Evolutionary conservation across 129 eudicot genomes (phyloP), one percentile per base, ranked within the genome.

Genomic region (Chrysanthemum makinoi): DNA sequence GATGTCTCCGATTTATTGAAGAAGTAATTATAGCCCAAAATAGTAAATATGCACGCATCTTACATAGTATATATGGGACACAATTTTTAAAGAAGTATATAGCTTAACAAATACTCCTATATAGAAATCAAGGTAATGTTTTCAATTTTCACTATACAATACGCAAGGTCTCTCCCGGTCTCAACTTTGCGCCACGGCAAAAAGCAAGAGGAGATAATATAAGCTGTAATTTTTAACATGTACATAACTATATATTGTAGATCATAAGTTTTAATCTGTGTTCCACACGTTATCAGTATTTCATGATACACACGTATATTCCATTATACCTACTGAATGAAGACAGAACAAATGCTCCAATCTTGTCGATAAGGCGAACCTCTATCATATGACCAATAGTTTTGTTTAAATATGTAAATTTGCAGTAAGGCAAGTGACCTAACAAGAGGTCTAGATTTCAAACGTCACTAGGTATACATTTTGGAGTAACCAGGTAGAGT

Each of bases 1-100:
- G 80, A 80, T 39, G 57, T 70, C 12, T 57, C 86, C 35, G 69
- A 83, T 52, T 52, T 79, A 65, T 62, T 82, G n/a, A 80, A 80
- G 77, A 62, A 73, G 77, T 80, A 74, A 76, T 44, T 13, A n/a
- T 48, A 67, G 69, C 66, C 72, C 30, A 75, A 39, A 22, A 10
- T 26, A 10, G 11, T 2, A 19, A 4, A 51, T 13, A 30, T 60
- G 1, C 26, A 4, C 10, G 13, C 14, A 26, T 2, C 22, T 69
- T 53, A 11, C 43, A 72, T 56, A 17, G 6, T 12, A 56, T n/a
- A 16, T 7, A 56, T 11, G 0, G 52, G 6, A 24, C 57, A 59
- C 28, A 59, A 26, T n/a, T 53, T 12, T 2, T 69, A 54, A 52
- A 69, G 35, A 53, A 28, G 35, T 16, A 35, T 54, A 57, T 70